Evolutionary conservation across 768 basidiomycete species (phyloP).

Genomic region (Leccinellum albellum): DNA sequence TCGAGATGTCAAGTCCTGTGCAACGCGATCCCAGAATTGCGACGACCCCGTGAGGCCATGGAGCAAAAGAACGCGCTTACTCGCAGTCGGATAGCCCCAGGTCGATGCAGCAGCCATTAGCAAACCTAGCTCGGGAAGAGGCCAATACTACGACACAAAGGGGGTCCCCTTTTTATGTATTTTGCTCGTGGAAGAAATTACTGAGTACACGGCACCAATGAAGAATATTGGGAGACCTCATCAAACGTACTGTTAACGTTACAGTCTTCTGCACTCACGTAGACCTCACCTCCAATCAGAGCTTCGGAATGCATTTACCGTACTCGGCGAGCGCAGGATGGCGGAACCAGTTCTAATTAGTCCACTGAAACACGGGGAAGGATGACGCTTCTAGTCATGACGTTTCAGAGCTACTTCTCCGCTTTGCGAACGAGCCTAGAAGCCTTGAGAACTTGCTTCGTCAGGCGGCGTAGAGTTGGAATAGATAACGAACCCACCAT

Average conservation of each 20-base stretch:
- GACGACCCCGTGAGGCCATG: constrained; percentile 19
- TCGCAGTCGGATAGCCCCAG: constrained; percentile 19
- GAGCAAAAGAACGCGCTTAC: constrained; percentile 16
- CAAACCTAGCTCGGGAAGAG: background rate
- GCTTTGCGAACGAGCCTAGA: background rate
- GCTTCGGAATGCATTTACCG: background rate
- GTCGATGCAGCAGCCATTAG: constrained; percentile 1
- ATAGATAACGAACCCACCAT: background rate
- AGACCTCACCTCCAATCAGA: too few species aligned
- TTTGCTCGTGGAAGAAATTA: background rate
- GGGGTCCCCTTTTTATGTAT: background rate
- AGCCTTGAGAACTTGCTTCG: background rate
- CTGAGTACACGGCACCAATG: background rate
- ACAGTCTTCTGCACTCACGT: background rate
- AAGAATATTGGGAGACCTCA: background rate
- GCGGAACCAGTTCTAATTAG: background rate
- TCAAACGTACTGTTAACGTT: background rate
- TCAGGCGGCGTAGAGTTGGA: background rate
- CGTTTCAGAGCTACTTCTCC: background rate
- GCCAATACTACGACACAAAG: background rate
- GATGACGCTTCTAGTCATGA: background rate
- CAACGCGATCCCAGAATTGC: constrained; percentile 15
- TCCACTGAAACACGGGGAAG: background rate
- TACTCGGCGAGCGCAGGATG: background rate
- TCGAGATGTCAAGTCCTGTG: constrained; percentile 10